Conservation (phyloP, 306 rosid genomes). For the Rosa chinensis region DNA sequence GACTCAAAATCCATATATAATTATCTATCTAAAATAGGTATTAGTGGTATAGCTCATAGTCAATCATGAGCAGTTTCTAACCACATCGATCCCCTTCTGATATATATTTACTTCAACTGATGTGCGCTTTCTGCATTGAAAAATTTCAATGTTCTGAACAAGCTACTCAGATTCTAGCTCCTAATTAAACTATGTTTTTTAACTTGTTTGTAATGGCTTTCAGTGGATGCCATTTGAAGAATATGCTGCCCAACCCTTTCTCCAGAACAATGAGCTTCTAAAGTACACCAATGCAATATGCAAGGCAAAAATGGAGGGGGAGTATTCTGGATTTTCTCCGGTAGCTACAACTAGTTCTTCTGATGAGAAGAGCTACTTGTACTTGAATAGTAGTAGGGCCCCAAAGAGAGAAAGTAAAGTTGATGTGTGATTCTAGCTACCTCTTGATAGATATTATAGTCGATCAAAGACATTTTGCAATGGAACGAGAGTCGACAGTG, state of each 20-base stretch:
- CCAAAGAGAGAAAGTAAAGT: background rate
- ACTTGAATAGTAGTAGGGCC: conserved; percentile 32
- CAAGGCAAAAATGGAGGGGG: conserved; percentile 49
- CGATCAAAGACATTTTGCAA: background rate
- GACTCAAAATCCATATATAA: background rate
- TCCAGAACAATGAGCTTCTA: conserved; percentile 42
- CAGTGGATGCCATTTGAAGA: conserved; percentile 90
- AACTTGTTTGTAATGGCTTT: conserved; percentile 19
- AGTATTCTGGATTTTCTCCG: conserved; percentile 60
- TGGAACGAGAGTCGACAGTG: too few relatives aligned
- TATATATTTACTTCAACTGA: background rate
- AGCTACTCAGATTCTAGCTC: background rate
- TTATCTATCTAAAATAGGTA: background rate
- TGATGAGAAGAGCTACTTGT: conserved; percentile 40
- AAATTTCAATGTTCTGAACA: background rate
- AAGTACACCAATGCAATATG: conserved; percentile 41
- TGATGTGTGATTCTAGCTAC: background rate
- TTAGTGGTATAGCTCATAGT: background rate
- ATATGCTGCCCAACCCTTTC: conserved; percentile 54
- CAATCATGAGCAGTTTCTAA: background rate
- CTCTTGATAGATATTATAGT: background rate
- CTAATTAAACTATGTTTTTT: background rate
- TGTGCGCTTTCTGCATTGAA: background rate
- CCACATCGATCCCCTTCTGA: background rate
- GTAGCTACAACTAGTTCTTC: conserved; percentile 21